phyloP scores from a whole-genome alignment of 768 basidiomycete genomes.

The Kwoniella bestiolae region DNA sequence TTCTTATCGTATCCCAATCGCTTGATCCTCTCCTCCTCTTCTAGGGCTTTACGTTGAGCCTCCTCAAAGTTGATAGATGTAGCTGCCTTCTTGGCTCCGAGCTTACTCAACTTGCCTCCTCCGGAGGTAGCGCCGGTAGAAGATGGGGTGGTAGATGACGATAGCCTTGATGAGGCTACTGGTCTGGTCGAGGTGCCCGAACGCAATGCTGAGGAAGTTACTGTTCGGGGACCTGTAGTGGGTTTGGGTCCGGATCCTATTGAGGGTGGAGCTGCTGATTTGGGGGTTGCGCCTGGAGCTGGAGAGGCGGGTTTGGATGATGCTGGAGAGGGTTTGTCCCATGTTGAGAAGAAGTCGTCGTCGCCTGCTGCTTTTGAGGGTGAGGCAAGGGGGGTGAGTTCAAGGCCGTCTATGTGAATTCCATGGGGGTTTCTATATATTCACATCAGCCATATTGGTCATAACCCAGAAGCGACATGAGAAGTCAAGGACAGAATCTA shows the following conservation, averaged over 20 bases:
- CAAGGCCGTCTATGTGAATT: constrained; percentile 81
- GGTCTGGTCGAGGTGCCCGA: constrained; percentile 58
- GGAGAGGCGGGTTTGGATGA: constrained; percentile 61
- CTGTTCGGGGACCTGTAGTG: constrained; percentile 56
- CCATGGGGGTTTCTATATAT: constrained; percentile 72
- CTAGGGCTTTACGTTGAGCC: constrained; percentile 84
- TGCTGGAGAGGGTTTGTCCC: constrained; percentile 80
- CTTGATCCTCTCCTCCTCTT: constrained; percentile 90
- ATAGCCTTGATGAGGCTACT: constrained; percentile 52
- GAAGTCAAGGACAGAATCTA: not conserved
- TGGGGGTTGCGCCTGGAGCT: constrained; percentile 60
- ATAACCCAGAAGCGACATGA: not conserved
- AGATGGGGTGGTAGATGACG: constrained; percentile 50
- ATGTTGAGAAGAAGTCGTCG: constrained; percentile 95
- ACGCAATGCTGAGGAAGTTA: constrained; percentile 59
- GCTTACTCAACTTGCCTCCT: constrained; percentile 64
- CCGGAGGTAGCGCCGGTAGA: constrained; percentile 48
- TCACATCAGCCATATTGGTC: not conserved
- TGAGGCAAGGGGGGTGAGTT: constrained; percentile 49
- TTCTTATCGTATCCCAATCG: constrained; percentile 88
- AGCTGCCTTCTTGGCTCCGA: constrained; percentile 86
- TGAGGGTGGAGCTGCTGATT: constrained; percentile 57
- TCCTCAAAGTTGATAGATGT: constrained; percentile 88
- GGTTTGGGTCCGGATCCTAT: constrained; percentile 39
- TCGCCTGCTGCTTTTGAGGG: constrained; percentile 50